These are phyloP conservation scores for Aphanocladium album DNA, from an alignment of 2,329 filamentous ascomycete genomes.

Conservation along the genomic window DNA sequence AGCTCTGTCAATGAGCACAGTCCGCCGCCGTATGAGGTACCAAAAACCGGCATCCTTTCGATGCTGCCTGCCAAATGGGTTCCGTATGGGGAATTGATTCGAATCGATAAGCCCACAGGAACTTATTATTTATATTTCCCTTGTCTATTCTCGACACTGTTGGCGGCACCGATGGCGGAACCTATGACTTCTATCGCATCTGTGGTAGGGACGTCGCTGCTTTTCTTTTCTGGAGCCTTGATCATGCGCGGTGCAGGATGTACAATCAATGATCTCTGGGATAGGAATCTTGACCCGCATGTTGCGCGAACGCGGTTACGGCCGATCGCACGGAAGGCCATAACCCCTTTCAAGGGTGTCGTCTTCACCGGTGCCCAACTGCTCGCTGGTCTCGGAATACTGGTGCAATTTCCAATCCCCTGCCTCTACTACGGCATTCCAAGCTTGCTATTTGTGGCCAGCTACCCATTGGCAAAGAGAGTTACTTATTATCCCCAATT, in stretches of 20 bases:
- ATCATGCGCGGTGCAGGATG: constrained; percentile 87
- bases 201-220: constrained; percentile 57
- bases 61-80: constrained; percentile 59
- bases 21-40: constrained; percentile 54
- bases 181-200: constrained; percentile 57
- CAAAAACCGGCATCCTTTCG: constrained; percentile 66
- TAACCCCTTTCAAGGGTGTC: constrained; percentile 66
- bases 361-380: constrained; percentile 72
- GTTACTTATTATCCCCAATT: constrained; percentile 84
- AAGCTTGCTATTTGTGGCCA: constrained; percentile 65
- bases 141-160: constrained; percentile 76
- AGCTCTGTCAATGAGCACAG: not conserved
- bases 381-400: constrained; percentile 64
- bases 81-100: constrained; percentile 57
- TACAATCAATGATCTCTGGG: constrained; percentile 87
- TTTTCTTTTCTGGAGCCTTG: constrained; percentile 72
- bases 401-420: constrained; percentile 68
- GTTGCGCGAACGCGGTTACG: constrained; percentile 71
- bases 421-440: constrained; percentile 77
- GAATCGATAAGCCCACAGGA: constrained; percentile 75
- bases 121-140: constrained; percentile 84
- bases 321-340: constrained; percentile 73
- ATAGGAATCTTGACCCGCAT: constrained; percentile 77
- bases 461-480: constrained; percentile 79
- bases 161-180: constrained; percentile 65